phyloP scores from a whole-genome alignment of 2,329 filamentous ascomycete genomes.

The Phaeosphaeria sp. region DNA sequence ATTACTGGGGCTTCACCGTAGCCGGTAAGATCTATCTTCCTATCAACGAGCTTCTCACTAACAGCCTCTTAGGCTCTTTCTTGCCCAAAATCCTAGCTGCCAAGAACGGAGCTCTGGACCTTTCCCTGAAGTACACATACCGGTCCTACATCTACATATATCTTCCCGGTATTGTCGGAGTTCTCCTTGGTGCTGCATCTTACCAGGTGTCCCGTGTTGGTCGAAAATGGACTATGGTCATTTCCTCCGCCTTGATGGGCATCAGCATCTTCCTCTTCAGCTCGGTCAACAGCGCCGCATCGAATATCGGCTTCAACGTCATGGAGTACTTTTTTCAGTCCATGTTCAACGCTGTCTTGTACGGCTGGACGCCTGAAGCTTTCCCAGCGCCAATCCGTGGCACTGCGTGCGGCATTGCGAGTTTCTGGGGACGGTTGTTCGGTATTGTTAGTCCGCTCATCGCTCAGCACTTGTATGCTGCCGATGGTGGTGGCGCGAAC shows the following conservation, averaged over 20 bases:
- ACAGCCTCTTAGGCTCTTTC: slow-evolving; percentile 49
- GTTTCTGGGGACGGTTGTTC: slow-evolving; percentile 66
- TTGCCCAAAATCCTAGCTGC: slow-evolving; percentile 59
- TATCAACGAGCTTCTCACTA: slow-evolving; percentile 1
- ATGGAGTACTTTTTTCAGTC: slow-evolving; percentile 62
- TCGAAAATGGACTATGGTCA: slow-evolving; percentile 55
- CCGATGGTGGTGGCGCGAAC: slow-evolving; percentile 52
- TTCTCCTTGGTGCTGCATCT: slow-evolving; percentile 56
- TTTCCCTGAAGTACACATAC: slow-evolving; percentile 58
- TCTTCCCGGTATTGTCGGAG: slow-evolving; percentile 59
- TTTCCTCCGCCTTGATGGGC: slow-evolving; percentile 54
- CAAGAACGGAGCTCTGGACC: slow-evolving; percentile 57
- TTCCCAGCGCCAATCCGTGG: slow-evolving; percentile 60
- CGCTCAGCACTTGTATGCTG: slow-evolving; percentile 54
- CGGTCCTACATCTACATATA: slow-evolving; percentile 63
- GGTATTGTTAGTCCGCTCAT: slow-evolving; percentile 66
- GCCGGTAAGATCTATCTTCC: slow-evolving; percentile 40
- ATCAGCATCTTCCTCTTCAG: slow-evolving; percentile 55
- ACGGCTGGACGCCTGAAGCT: slow-evolving; percentile 60
- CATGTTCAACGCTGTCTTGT: slow-evolving; percentile 61
- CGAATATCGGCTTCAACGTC: slow-evolving; percentile 58
- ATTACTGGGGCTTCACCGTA: slow-evolving; percentile 59
- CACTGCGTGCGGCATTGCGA: slow-evolving; percentile 62
- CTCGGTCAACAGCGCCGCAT: slow-evolving; percentile 53
- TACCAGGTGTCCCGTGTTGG: slow-evolving; percentile 55